Evolutionary conservation across 805 yeast species (phyloP).

Genomic region (Ogataea paradorogensis): DNA sequence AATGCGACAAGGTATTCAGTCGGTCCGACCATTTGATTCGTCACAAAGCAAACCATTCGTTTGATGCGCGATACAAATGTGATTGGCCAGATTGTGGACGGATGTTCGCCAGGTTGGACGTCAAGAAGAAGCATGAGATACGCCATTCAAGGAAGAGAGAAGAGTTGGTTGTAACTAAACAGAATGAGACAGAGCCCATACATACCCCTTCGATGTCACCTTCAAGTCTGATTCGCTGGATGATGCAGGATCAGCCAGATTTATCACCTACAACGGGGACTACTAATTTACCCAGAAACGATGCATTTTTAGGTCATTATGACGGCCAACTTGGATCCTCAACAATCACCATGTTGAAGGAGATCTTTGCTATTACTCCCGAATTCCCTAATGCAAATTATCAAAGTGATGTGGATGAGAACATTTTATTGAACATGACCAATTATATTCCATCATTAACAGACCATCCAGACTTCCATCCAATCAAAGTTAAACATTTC

Average conservation of each 20-base stretch:
- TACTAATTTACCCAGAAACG: conserved; percentile 12
- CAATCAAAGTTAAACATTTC: conserved; percentile 20
- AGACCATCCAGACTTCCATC: conserved; percentile 21
- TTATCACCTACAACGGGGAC: conserved; percentile 9
- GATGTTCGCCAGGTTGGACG: conserved; percentile 52
- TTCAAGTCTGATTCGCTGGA: conserved; percentile 19
- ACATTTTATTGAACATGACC: conserved; percentile 16
- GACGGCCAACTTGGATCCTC: conserved; percentile 21
- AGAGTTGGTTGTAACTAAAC: neutral
- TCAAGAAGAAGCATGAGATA: conserved; percentile 42
- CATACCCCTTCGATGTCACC: conserved; percentile 9
- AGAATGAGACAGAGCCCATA: neutral
- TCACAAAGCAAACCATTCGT: conserved; percentile 51
- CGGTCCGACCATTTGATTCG: conserved; percentile 59
- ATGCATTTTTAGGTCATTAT: conserved; percentile 17
- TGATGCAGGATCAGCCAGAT: conserved; percentile 17
- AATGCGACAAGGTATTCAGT: conserved; percentile 52
- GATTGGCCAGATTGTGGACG: conserved; percentile 46
- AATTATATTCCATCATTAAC: conserved; percentile 20
- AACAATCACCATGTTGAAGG: conserved; percentile 21
- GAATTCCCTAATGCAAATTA: conserved; percentile 23
- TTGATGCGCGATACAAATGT: conserved; percentile 45
- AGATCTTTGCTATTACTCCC: conserved; percentile 24
- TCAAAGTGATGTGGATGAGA: conserved; percentile 21
- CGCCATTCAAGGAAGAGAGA: conserved; percentile 26